Base-by-base conservation (phyloP, 257 asterid genomes). In the Plantago major region DNA sequence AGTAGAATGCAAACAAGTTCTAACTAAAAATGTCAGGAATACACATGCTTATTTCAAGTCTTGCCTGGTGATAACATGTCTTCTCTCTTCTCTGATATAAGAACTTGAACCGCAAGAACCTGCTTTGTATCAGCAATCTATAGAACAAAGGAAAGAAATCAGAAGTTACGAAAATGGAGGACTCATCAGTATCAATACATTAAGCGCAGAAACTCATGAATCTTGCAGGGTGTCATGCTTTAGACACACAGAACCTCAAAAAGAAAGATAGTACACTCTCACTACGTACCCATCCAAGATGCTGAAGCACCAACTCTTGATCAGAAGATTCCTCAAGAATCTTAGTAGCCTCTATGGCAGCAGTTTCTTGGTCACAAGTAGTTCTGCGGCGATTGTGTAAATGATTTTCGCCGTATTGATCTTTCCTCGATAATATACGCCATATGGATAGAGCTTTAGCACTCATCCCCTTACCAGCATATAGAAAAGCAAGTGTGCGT, bases 61-160 rank as follows among this genome's bases (percentile, higher is more conserved):
- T 62, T 79, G 78, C 99, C 99, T 78, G 97, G 96, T 68, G 94
- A 75, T 70, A 89, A 72, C 73, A 75, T 67, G 59, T 63, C 67
- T 66, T 51, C 67, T 77, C 99, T 83, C 76, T 83, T 80, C 66
- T 81, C 95, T 6, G 99, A 93, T 79, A 82, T 81, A 66, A 93
- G 73, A 71, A 89, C 75, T 78, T 81, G 95, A 72, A 93, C 93
- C 60, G 95, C 97, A 58, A 89, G 80, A 74, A 55, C 74, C 82
- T 85, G 90, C 72, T 75, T 81, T 75, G 84, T 79, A 64, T 93
- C 99, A 70, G 97, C 90, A 77, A 93, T 84, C 99, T 93, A 74
- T 67, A 66, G 66, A 67, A 67, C 15, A 42, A 12, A 49, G 10
- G 55, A 33, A 22, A 26, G 28, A 46, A 10, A 11, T 5, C 42